Evolutionary conservation across 2,329 filamentous ascomycete species (phyloP).

Genomic region (Microdochium bolleyi): DNA sequence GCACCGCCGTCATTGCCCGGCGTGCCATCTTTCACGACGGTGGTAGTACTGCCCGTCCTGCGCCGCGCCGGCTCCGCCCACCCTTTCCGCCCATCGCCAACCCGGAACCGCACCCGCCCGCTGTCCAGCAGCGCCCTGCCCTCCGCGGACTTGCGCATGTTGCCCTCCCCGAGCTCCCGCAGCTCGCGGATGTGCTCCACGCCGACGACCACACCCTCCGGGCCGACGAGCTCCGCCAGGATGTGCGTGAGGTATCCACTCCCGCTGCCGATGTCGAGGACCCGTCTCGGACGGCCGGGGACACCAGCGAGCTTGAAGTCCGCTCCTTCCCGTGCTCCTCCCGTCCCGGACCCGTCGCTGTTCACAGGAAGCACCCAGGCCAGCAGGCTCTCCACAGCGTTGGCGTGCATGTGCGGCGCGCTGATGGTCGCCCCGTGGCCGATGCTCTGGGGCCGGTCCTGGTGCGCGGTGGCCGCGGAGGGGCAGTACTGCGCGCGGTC

Average conservation of each 20-base stretch:
- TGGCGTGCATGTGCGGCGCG: slow-evolving; percentile 54
- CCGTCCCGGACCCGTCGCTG: background rate
- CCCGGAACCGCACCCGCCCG: slow-evolving; percentile 63
- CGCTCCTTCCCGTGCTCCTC: background rate
- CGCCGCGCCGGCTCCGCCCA: slow-evolving; percentile 35
- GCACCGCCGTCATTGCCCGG: slow-evolving; percentile 9
- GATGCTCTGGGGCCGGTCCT: slow-evolving; percentile 47
- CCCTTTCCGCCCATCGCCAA: slow-evolving; percentile 66
- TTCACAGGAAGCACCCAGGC: slow-evolving; percentile 32
- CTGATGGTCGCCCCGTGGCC: slow-evolving; percentile 49
- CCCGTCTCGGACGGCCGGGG: slow-evolving; percentile 29
- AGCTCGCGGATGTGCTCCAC: slow-evolving; percentile 66
- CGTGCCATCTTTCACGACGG: background rate
- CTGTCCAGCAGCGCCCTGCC: slow-evolving; percentile 52
- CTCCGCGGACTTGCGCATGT: slow-evolving; percentile 55
- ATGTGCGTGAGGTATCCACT: slow-evolving; percentile 84
- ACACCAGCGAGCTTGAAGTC: slow-evolving; percentile 5
- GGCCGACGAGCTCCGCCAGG: slow-evolving; percentile 66
- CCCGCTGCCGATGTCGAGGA: slow-evolving; percentile 69
- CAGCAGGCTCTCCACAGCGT: slow-evolving; percentile 41
- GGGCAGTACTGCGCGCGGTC: slow-evolving; percentile 83
- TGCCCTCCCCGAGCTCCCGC: slow-evolving; percentile 51
- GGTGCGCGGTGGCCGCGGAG: slow-evolving; percentile 50
- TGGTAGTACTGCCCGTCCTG: too few species aligned
- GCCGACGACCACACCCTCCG: slow-evolving; percentile 50